Base-by-base conservation (phyloP, 179 eudicot genomes). In the Amaranthus tricolor region DNA sequence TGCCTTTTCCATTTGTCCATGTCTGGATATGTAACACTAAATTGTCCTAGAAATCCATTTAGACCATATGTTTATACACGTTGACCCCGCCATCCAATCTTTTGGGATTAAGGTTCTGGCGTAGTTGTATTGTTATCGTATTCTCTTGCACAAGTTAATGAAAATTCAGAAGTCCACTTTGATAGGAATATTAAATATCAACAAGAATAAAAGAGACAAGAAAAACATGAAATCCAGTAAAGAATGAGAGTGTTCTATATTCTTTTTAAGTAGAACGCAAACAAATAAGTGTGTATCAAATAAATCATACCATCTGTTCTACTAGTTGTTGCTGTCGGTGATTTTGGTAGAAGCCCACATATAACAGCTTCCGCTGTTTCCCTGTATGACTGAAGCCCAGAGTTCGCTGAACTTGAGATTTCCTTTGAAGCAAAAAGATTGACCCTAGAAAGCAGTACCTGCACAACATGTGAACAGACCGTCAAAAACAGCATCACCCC, bases 361-460 rank as follows among this genome's bases (percentile, higher is more conserved):
- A 95, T 89, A 50, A 95, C 90, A 79, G 96, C 92, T 81, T 95
- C 96, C 12, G 98, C 97, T 55, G 98, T 85, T 75, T 88, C 68
- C 81, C 86, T 84, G 72, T 90, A 95, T 57, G 79, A 86, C 70
- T 76, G 72, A 61, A 95, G 91, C 72, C 76, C 87, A 74, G 88
- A 79, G 76, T 86, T 87, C 53, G 73, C 87, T 8, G 91, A 79
- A 64, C 84, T 76, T 59, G 93, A 75, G 51, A 82, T 56, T 64
- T 82, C 97, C 77, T 90, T 87, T 14, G 86, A 74, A 54, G 88
- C 82, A 74, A 95, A 95, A 70, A 95, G 83, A 84, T 88, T 87
- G 40, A 95, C 81, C 76, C 98, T 82, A 20, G 99, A 93, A 51
- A 95, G 77, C 21, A 95, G 81, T 68, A 95, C 99, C 98, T 95